Conservation (phyloP, 192 early-diverging fungal species). For the Coemansia sp. region DNA sequence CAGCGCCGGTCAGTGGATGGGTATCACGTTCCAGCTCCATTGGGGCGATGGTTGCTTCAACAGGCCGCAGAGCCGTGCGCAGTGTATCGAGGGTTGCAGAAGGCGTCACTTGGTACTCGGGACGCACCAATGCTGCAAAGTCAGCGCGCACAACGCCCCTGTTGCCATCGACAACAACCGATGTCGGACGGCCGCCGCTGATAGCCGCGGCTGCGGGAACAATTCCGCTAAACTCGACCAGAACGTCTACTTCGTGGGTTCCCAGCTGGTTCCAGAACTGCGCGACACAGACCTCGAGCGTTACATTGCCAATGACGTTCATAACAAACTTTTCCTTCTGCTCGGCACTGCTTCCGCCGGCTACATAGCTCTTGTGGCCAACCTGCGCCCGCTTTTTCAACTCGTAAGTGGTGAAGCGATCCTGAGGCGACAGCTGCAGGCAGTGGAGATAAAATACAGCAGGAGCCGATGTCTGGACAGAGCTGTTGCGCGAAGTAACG, state of each 20-base stretch:
- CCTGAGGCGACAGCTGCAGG: constrained; percentile 74
- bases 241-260: constrained; percentile 66
- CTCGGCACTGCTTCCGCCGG: constrained; percentile 62
- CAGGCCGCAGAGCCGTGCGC: constrained; percentile 69
- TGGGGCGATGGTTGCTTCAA: constrained; percentile 63
- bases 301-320: constrained; percentile 67
- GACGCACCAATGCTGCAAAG: constrained; percentile 67
- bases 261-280: constrained; percentile 89
- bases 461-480: constrained; percentile 50
- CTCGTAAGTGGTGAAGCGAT: constrained; percentile 64
- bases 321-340: constrained; percentile 57
- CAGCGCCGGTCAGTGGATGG: constrained; percentile 64
- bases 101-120: constrained; percentile 67
- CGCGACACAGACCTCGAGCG: constrained; percentile 80
- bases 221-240: constrained; percentile 81
- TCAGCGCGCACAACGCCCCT: constrained; percentile 70
- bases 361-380: constrained; percentile 63
- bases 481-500: constrained; percentile 31
- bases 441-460: constrained; percentile 70
- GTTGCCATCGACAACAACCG: constrained; percentile 48
- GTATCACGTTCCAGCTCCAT: constrained; percentile 70
- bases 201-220: constrained; percentile 43
- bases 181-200: constrained; percentile 12
- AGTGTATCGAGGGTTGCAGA: constrained; percentile 61
- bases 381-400: constrained; percentile 60